Percentiles rank a stretch among this genome's conserved stretches.
Evolutionary conservation across 257 asterid species (phyloP).

Genomic region (Nyctanthes arbortristis): DNA sequence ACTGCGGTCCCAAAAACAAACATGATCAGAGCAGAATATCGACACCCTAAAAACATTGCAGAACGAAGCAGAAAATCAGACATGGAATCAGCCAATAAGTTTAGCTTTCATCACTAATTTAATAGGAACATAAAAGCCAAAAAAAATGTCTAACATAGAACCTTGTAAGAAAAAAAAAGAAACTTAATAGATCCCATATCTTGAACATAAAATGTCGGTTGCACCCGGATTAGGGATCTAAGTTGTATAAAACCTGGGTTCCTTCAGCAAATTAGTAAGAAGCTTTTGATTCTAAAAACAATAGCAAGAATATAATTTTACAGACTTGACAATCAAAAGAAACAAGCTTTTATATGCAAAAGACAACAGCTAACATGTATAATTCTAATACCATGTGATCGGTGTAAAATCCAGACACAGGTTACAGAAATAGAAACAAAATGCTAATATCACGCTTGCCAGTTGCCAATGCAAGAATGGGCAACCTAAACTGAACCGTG

Average conservation of each 20-base stretch:
- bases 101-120: background rate
- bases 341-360: background rate
- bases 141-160: background rate
- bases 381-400: background rate
- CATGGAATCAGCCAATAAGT: background rate
- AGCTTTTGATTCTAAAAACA: background rate
- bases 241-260: background rate
- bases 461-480: too few species aligned
- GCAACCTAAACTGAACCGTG: background rate
- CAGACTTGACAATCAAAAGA: background rate
- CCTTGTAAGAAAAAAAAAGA: background rate
- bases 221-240: background rate
- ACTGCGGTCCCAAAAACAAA: background rate
- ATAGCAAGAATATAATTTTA: background rate
- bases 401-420: background rate
- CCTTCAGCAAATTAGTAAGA: background rate
- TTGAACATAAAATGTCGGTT: background rate
- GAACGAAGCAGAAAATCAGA: background rate
- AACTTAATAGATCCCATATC: background rate
- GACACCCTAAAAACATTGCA: background rate
- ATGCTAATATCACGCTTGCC: background rate
- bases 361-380: background rate
- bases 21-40: background rate
- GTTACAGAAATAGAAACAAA: background rate
- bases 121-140: background rate